Conservation (phyloP, 495 filamentous ascomycete species). For the Penicillium desertorum region DNA sequence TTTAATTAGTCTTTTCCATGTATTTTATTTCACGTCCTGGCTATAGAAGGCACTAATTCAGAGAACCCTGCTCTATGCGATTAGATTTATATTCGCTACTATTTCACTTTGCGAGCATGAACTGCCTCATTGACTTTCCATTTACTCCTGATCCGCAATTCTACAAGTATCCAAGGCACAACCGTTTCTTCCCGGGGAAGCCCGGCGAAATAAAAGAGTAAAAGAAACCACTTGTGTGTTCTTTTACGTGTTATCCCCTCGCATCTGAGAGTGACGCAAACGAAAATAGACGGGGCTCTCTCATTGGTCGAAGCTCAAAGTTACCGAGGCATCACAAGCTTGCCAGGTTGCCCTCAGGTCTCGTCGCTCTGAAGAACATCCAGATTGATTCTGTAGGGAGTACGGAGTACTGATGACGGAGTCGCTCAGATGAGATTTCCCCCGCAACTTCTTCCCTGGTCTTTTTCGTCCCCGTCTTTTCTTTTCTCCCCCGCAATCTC, state of each 20-base stretch:
- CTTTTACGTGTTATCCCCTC: too few species aligned
- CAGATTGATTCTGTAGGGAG: too few species aligned
- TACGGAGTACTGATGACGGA: too few species aligned
- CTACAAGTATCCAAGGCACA: too few species aligned
- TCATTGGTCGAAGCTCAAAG: constrained; percentile 17
- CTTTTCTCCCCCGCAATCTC: constrained; percentile 11
- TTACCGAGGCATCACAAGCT: constrained; percentile 28
- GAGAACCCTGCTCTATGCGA: background rate
- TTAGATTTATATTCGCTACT: too few species aligned
- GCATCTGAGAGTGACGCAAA: background rate
- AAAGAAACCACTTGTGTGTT: too few species aligned
- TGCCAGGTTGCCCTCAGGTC: background rate
- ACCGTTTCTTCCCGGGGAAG: background rate
- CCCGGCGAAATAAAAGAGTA: too few species aligned
- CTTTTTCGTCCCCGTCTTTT: background rate
- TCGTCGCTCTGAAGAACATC: background rate
- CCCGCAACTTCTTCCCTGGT: background rate
- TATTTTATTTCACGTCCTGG: background rate
- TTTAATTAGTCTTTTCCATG: constrained; percentile 9
- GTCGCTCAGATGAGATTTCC: background rate
- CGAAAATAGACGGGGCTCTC: background rate
- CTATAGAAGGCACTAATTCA: background rate
- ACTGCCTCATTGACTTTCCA: too few species aligned
- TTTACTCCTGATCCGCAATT: too few species aligned
- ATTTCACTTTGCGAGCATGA: too few species aligned